Percentiles rank a stretch among this genome's conserved stretches.
Conservation (phyloP, 176 grass and related monocot genomes). For the Alopecurus myosuroides region DNA sequence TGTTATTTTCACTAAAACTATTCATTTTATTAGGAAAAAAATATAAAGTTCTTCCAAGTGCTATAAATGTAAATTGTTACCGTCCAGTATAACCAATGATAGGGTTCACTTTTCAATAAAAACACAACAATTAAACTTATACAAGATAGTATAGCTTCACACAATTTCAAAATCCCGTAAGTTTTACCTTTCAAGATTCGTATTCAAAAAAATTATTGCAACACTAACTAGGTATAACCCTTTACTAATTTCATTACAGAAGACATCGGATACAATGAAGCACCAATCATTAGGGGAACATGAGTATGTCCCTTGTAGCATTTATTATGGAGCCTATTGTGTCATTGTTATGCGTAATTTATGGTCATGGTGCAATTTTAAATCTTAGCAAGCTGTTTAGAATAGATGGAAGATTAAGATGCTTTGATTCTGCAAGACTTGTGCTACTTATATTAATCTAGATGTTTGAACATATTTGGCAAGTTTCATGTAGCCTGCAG, state of each 20-base stretch:
- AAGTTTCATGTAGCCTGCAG: not conserved
- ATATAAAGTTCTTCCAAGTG: not conserved
- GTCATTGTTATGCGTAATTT: not conserved
- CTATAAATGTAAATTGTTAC: not conserved
- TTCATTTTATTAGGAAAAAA: not conserved
- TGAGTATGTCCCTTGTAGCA: not conserved
- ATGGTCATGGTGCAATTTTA: not conserved
- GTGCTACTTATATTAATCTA: not conserved
- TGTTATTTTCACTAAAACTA: not conserved
- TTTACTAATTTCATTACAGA: not conserved
- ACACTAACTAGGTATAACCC: not conserved
- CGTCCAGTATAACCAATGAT: not conserved
- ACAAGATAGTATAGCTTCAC: not conserved
- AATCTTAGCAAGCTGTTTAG: not conserved
- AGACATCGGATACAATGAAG: not conserved
- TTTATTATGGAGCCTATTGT: not conserved
- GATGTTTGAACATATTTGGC: conserved; percentile 8
- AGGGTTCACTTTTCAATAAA: not conserved
- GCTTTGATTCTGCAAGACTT: not conserved
- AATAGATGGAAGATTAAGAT: not conserved
- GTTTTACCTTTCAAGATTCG: not conserved
- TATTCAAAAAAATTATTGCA: not conserved
- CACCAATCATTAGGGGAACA: not conserved
- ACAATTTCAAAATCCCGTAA: not conserved
- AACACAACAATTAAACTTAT: not conserved